Percentiles rank a stretch among this genome's conserved stretches.
Conservation (phyloP, 163 green algal species). For the Coccomyxa subellipsoidea region DNA sequence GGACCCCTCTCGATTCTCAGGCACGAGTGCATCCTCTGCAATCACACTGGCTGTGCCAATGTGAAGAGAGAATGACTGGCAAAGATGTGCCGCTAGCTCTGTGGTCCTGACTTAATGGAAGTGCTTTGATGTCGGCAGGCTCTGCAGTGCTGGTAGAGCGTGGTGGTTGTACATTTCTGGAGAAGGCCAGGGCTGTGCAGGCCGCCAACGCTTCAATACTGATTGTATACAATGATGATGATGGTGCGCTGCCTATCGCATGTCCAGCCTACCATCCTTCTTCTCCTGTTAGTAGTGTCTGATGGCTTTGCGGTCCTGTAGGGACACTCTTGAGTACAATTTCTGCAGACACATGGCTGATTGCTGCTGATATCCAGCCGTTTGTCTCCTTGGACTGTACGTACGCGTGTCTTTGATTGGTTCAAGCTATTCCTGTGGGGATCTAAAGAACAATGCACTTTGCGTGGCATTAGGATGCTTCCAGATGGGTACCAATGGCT, state of each 20-base stretch:
- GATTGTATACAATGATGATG: slow-evolving; percentile 60
- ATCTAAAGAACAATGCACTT: no score
- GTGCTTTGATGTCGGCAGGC: slow-evolving; percentile 24
- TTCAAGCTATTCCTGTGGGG: no score
- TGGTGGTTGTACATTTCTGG: slow-evolving; percentile 68
- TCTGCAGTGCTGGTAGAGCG: slow-evolving; percentile 51
- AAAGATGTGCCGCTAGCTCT: not conserved
- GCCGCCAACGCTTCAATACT: slow-evolving; percentile 43
- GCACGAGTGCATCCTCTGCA: not conserved
- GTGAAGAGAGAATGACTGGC: not conserved
- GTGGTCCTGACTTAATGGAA: not conserved
- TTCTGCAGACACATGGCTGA: no score
- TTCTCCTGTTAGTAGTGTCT: no score
- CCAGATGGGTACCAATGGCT: slow-evolving; percentile 27
- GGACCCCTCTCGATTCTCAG: not conserved
- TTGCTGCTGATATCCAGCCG: no score
- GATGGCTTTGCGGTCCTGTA: no score
- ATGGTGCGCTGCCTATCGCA: slow-evolving; percentile 21
- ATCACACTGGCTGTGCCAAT: not conserved
- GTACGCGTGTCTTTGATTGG: no score
- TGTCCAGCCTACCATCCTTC: no score
- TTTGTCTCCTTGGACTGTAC: no score
- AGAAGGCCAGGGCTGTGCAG: slow-evolving; percentile 56
- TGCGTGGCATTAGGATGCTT: slow-evolving; percentile 29
- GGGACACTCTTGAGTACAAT: no score